Evolutionary conservation across 2,329 filamentous ascomycete genomes (phyloP), one percentile per base, ranked within the genome.

Genomic region (Botrytis sinoallii): DNA sequence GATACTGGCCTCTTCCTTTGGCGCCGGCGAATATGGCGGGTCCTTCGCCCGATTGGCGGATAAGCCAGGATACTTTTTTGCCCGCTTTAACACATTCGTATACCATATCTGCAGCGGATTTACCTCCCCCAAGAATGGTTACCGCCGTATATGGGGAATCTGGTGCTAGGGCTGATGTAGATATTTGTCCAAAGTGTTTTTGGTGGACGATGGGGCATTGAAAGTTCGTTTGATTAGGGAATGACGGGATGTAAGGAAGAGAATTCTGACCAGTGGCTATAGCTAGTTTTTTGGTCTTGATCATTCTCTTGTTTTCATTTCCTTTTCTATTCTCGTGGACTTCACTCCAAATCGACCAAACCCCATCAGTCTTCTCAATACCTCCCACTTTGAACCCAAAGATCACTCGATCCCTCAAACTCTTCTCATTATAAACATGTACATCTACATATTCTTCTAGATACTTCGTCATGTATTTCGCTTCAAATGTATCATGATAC

Each of bases 251-350:
- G 60, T 75, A 72, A 12, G 80, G 79, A 48, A 77, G 77, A 1
- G 80, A 81, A 20, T 80, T 81, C n/a, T 80, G 75, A 3, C 81
- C 82, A 14, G 79, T 80, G 4, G 81, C 81, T 14, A 81, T 75
- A 8, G 83, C 75, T 10, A 83, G 77, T 66, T 82, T 83, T 55
- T 76, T 60, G 48, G 73, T n/a, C 20, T 72, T 52, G 57, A 72
- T 57, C 6, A 48, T 52, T 64, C 12, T 55, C 14, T 12, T 61
- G 6, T n/a, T 6, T 35, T 61, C 22, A 52, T 40, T 61, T 6
- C n/a, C 25, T 0, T 52, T 40, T 61, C 59, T 22, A n/a, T 61
- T 14, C 12, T n/a, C 22, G 14, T 18, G 22, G 16, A 25, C 38
- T 65, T 52, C 71, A 18, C 57, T 61, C 16, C 48, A 55, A 25